Evolutionary conservation across 257 asterid genomes (phyloP).

Genomic region (Henckelia pumila): DNA sequence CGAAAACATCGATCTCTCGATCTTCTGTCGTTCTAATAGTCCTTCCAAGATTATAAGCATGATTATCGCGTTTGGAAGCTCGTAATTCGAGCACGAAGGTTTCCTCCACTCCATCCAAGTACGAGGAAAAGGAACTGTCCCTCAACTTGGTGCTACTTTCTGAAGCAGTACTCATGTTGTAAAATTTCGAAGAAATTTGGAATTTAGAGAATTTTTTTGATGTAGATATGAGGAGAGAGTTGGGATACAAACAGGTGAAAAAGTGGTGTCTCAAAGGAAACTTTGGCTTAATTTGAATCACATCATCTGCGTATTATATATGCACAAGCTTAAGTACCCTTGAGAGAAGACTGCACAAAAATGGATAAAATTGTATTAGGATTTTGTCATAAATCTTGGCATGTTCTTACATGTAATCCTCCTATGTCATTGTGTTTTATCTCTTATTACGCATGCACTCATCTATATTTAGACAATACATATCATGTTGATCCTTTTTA

Average conservation of each 20-base stretch:
- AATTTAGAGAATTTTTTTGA: not conserved
- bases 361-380: too few relatives aligned
- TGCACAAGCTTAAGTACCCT: too few relatives aligned
- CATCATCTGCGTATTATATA: not conserved
- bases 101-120: constrained; percentile 32
- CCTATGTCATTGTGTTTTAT: too few relatives aligned
- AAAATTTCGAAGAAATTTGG: too few relatives aligned
- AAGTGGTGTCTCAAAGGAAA: not conserved
- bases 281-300: not conserved
- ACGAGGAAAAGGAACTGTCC: constrained; percentile 38
- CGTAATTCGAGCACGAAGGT: constrained; percentile 23
- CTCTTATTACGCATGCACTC: too few relatives aligned
- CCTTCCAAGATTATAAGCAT: constrained; percentile 18
- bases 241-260: too few relatives aligned
- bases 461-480: too few relatives aligned
- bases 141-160: constrained; percentile 19
- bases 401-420: not conserved
- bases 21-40: constrained; percentile 31
- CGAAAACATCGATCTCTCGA: constrained; percentile 43
- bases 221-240: not conserved
- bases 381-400: too few relatives aligned
- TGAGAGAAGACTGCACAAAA: too few relatives aligned
- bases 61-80: constrained; percentile 20
- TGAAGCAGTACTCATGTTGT: not conserved
- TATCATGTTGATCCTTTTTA: too few relatives aligned